Base-by-base conservation (phyloP, 176 grass and related monocot species). In the Oryza officinalis region DNA sequence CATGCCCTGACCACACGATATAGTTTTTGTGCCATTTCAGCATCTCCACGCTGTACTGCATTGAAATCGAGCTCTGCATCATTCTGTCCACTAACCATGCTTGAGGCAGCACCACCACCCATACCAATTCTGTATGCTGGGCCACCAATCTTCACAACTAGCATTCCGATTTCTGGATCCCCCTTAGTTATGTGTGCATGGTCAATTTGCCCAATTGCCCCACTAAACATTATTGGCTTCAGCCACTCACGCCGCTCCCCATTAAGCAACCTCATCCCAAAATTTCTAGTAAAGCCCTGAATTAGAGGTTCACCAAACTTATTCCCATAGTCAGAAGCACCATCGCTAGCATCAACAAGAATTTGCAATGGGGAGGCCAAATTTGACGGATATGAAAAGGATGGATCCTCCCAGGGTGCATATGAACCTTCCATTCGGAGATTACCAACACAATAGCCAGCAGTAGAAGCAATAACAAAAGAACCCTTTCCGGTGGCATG, bases 181-280 rank as follows among this genome's bases (percentile, higher is more conserved):
- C 69, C 86, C 67, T 97, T 97, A 25, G 80, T 74, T 82, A 97
- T 93, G 47, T 93, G 95, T 20, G 80, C 84, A 86, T 94, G 95
- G 47, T 97, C 92, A 76, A 97, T 94, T 50, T 94, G 88, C 8
- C 95, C 92, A 31, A 98, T 98, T 72, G 90, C 95, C 75, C 74
- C 95, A 88, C 92, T 98, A 69, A 98, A 98, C 95, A 98, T 98
- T 79, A 98, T 98, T 31, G 95, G 95, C 66, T 98, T 98, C 69
- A 98, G 67, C 95, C 95, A 98, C 75, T 94, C 95, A 64, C 92
- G 91, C 4, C 95, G 84, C 15, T 81, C 79, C 32, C 79, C 71
- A 52, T 52, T 52, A 28, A 3, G 45, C 71, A 74, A 28, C 74
- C 95, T 94, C 82, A 87, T 91, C 7, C 95, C 95, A 66, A 95